Percentiles rank a stretch among this genome's conserved stretches.
Conservation (phyloP, 495 filamentous ascomycete genomes). For the Trichodelitschia bisporula region DNA sequence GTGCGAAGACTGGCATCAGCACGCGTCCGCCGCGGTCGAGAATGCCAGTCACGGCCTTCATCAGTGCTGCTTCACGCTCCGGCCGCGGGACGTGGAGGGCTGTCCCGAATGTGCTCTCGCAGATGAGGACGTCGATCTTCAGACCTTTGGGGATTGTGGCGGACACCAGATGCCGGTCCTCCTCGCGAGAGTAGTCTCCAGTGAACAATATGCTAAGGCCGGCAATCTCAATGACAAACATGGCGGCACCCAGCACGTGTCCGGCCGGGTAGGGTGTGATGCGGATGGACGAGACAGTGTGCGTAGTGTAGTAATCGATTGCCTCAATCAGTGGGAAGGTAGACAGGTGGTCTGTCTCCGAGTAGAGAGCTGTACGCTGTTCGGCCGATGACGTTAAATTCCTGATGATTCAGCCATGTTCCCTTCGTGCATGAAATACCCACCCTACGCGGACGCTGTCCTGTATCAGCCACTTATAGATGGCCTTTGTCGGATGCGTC, state of each 20-base stretch:
- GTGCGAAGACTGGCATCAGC: conserved; percentile 83
- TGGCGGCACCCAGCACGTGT: conserved; percentile 92
- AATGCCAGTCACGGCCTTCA: conserved; percentile 81
- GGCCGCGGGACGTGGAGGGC: conserved; percentile 69
- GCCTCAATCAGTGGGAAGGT: conserved; percentile 88
- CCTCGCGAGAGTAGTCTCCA: conserved; percentile 85
- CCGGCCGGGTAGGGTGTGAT: conserved; percentile 94
- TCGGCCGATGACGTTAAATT: conserved; percentile 53
- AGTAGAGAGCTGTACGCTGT: conserved; percentile 59
- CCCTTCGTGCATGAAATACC: conserved; percentile 2
- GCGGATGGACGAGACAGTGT: conserved; percentile 84
- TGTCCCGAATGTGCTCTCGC: conserved; percentile 89
- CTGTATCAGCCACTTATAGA: conserved; percentile 98
- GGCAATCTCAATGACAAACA: conserved; percentile 93
- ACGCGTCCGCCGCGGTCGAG: conserved; percentile 79
- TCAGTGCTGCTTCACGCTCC: conserved; percentile 74
- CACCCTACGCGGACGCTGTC: conserved; percentile 73
- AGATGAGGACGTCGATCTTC: conserved; percentile 88
- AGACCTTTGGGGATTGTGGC: conserved; percentile 63
- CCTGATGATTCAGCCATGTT: conserved; percentile 9
- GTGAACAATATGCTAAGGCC: conserved; percentile 93
- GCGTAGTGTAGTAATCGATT: conserved; percentile 93
- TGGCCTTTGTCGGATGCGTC: conserved; percentile 96
- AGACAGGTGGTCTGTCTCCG: conserved; percentile 76
- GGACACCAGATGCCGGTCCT: conserved; percentile 82